Conservation (phyloP, 1,139 yeast species). For the Saccharomyces hybrid region DNA sequence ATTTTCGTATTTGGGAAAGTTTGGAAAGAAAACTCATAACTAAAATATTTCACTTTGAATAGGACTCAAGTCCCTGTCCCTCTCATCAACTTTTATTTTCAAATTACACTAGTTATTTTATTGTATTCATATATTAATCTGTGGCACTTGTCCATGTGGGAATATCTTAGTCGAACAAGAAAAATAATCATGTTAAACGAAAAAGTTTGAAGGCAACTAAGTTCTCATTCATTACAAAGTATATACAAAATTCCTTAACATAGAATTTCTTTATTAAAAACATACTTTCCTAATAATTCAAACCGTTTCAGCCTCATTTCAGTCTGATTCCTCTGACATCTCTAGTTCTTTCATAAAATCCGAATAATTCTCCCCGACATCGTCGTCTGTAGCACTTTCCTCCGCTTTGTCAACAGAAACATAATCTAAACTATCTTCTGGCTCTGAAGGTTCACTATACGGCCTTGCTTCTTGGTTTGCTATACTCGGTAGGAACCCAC, state of each 20-base stretch:
- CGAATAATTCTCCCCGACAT: slow-evolving; percentile 21
- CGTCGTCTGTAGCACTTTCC: slow-evolving; percentile 1
- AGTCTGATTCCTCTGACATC: slow-evolving; percentile 4
- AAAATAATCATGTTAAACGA: neutral
- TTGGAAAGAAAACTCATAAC: slow-evolving; percentile 15
- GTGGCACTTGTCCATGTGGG: neutral
- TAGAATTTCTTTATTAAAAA: neutral
- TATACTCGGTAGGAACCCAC: slow-evolving; percentile 18
- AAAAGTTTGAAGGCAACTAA: neutral
- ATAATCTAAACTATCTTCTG: neutral
- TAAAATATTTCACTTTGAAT: neutral
- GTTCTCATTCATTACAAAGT: neutral
- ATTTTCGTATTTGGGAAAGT: slow-evolving; percentile 12
- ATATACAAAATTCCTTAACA: neutral
- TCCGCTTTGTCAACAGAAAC: neutral
- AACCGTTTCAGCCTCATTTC: neutral
- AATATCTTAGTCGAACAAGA: neutral
- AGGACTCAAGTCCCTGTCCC: neutral
- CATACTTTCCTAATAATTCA: neutral
- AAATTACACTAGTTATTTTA: neutral
- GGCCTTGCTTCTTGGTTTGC: neutral
- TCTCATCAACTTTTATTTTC: neutral
- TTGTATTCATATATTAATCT: neutral
- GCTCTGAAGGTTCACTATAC: neutral
- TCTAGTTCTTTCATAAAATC: slow-evolving; percentile 22